Percentiles rank a stretch among this genome's conserved stretches.
These are phyloP conservation scores for Tuctoria greenei DNA, from an alignment of 176 grass and related monocot genomes.

Conservation along the genomic window DNA sequence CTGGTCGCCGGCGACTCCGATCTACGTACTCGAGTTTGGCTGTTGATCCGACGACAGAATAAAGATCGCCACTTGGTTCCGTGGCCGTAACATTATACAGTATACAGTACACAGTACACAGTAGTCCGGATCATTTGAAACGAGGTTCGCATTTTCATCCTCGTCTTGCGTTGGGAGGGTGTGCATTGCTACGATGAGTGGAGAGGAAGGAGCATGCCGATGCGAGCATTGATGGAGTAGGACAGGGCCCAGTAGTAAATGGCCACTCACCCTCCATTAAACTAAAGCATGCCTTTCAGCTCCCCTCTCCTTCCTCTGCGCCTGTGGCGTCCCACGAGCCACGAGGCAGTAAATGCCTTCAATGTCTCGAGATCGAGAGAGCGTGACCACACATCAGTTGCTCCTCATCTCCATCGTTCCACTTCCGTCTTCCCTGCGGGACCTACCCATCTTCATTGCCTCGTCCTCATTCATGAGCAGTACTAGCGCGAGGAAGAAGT, in stretches of 20 bases:
- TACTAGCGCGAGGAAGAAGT: not conserved
- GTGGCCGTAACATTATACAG: no score
- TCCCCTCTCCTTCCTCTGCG: not conserved
- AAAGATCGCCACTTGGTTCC: no score
- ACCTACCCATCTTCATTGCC: constrained; percentile 10
- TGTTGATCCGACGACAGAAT: no score
- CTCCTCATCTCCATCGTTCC: not conserved
- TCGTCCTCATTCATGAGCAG: not conserved
- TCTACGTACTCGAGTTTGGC: no score
- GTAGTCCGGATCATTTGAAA: not conserved
- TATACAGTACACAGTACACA: no score
- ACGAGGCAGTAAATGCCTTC: constrained; percentile 60
- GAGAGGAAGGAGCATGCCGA: not conserved
- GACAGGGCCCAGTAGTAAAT: constrained; percentile 64
- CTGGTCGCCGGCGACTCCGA: not conserved
- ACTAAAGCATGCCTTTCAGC: constrained; percentile 56
- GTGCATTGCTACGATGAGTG: not conserved
- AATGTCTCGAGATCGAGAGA: constrained; percentile 43
- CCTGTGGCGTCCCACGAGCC: no score
- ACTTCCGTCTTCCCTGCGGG: constrained; percentile 14
- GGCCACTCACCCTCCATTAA: constrained; percentile 49
- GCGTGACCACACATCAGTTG: constrained; percentile 12
- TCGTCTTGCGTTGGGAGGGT: not conserved
- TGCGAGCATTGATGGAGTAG: constrained; percentile 40
- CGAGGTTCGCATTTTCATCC: no score